Conservation (phyloP, 2,329 filamentous ascomycete genomes). For the Pseudogymnoascus pannorum region DNA sequence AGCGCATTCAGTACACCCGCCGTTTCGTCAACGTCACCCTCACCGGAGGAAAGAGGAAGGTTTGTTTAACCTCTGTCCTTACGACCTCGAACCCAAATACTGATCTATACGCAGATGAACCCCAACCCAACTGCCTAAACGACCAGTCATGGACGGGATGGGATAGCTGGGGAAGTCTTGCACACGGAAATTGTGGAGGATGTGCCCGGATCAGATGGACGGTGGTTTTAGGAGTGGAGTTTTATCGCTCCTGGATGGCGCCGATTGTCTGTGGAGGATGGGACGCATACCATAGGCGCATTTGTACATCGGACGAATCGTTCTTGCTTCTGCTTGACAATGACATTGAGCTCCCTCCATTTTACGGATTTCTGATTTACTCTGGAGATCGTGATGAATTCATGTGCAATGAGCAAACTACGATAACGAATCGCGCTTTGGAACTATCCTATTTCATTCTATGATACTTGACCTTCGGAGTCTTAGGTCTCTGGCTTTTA, state of each 20-base stretch:
- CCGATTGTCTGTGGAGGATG: conserved; percentile 24
- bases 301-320: conserved; percentile 25
- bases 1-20: conserved; percentile 92
- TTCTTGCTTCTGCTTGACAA: conserved; percentile 20
- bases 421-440: neutral
- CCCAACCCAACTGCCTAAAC: conserved; percentile 69
- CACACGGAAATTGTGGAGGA: conserved; percentile 17
- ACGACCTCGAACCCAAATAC: conserved; percentile 14
- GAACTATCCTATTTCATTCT: neutral
- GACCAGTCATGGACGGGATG: conserved; percentile 17
- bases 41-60: conserved; percentile 98
- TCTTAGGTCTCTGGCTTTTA: neutral
- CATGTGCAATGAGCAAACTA: neutral
- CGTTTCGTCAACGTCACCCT: conserved; percentile 98
- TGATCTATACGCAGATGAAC: conserved; percentile 59
- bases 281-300: conserved; percentile 27
- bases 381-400: neutral
- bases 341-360: conserved; percentile 8
- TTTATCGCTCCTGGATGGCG: conserved; percentile 22
- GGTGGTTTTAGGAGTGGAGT: conserved; percentile 23
- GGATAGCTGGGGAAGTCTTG: conserved; percentile 14
- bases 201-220: conserved; percentile 23
- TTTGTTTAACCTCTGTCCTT: conserved; percentile 35
- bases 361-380: neutral
- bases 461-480: neutral